Evolutionary conservation across 176 grass and related monocot genomes (phyloP), one percentile per base, ranked within the genome.

Genomic region (Metroxylon sagu): DNA sequence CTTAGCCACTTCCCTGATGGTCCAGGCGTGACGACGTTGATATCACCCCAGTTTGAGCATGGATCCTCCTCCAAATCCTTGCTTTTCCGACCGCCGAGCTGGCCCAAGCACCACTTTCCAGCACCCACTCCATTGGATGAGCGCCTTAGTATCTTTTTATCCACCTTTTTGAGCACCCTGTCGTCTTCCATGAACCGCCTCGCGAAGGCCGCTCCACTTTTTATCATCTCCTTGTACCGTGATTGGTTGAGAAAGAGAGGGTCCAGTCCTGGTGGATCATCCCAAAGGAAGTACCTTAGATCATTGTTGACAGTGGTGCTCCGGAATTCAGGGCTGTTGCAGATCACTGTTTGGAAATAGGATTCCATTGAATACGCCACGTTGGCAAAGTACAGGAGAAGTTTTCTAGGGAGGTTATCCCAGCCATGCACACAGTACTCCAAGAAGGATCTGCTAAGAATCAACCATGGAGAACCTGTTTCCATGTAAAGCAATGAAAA

Each of bases 261-360:
- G 0, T 95, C 69, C 26, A 85, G 58, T 3, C 82, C 82, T 49
- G 85, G 85, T 60, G 89, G 82, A 18, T 95, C 19, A 0, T 77
- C 76, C 89, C 89, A 95, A 15, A 95, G 21, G 60, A 95, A 80
- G 65, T 80, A 82, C 2, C 85, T 70, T 8, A 95, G 71, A 31
- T 89, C 82, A 0, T 49, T 30, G 12, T 82, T 85, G 28, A 80
- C 64, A 5, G 85, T 80, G 7, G 72, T 85, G 76, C 89, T 89
- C 25, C 48, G 50, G 17, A 89, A 95, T 18, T 78, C 49, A 1
- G 66, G 64, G n/a, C 82, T 85, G 52, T 80, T 89, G 79, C 85
- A 95, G 10, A 88, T 79, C 6, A 78, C 65, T 43, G 89, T 89
- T 53, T 95, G 89, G 82, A 95, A 95, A 76, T 95, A 95, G 16